Base-by-base conservation (phyloP, 2,329 filamentous ascomycete species). In the Diaporthe aspalathi region DNA sequence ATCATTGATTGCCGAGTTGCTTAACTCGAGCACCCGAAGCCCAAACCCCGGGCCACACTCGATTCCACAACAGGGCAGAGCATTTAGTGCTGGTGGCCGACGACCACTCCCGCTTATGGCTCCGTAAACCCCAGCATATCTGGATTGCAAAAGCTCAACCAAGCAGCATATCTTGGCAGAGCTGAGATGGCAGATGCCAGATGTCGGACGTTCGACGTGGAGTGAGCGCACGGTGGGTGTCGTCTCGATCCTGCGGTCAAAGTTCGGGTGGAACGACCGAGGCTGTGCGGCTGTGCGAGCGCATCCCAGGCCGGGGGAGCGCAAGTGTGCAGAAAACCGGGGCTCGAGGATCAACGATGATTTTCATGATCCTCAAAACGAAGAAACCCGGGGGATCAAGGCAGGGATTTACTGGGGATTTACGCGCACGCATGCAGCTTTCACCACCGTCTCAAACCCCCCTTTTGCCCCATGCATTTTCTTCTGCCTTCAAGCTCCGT, bases 291-390 rank as follows among this genome's bases (percentile, higher is more conserved):
- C 7, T 49, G 47, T 52, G 47, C 32, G 32, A 35, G 32, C 32
- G 49, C 35, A 38, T 5, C 32, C 32, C 8, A n/a, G n/a, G n/a
- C n/a, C n/a, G n/a, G n/a, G 32, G 35, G 35, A 17, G 22, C 5
- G 20, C 27, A 32, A 32, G 29, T 5, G 16, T 38, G 4, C 38
- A 32, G 40, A 49, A 65, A 49, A 5, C 40, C 43, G 14, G 16
- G 38, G 29, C 56, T 32, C 22, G 56, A 40, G 47, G 63, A 67
- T 67, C 50, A 29, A 43, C 49, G 16, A 47, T 67, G 65, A 67
- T 67, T 32, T 45, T 47, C 50, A 57, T 57, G 65, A 68, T 68
- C 65, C 22, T 22, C 65, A 56, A 68, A 68, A 68, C 52, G 17
- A 35, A 65, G 24, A 24, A 68, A 27, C 22, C n/a, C 9, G 52